These are phyloP conservation scores for Dryas drummondii DNA, from an alignment of 306 rosid species.

Conservation along the genomic window DNA sequence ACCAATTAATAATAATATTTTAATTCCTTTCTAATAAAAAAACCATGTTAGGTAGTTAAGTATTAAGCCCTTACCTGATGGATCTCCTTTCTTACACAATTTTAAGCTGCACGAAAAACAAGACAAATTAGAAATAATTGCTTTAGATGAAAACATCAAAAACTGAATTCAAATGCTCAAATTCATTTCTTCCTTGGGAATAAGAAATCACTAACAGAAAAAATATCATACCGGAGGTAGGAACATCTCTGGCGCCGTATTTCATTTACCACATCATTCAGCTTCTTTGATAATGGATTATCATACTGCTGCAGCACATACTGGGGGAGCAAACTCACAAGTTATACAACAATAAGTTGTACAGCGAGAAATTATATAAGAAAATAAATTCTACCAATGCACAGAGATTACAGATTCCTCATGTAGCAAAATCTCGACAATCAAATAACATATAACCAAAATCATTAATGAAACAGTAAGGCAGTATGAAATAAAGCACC, in stretches of 20 bases:
- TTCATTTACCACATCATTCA: constrained; percentile 84
- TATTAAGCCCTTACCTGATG: constrained; percentile 51
- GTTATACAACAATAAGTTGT: constrained; percentile 14
- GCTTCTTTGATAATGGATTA: constrained; percentile 67
- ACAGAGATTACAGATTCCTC: neutral
- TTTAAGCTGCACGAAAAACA: constrained; percentile 58
- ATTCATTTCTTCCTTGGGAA: constrained; percentile 11
- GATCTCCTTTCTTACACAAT: constrained; percentile 93
- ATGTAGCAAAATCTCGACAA: neutral
- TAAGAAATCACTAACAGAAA: neutral
- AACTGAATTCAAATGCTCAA: constrained; percentile 1
- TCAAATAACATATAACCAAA: neutral
- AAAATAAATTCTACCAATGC: neutral
- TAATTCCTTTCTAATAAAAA: neutral
- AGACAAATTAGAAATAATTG: neutral
- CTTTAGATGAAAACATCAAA: neutral
- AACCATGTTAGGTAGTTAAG: neutral
- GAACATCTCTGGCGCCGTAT: constrained; percentile 92
- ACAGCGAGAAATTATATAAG: too few species aligned
- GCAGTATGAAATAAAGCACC: neutral
- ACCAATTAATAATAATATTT: neutral
- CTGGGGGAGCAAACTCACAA: constrained; percentile 39
- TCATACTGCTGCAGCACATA: constrained; percentile 75
- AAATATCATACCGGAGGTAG: constrained; percentile 68
- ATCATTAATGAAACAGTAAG: neutral